phyloP scores from a whole-genome alignment of 148 eudicot species.

The Spergularia marina region DNA sequence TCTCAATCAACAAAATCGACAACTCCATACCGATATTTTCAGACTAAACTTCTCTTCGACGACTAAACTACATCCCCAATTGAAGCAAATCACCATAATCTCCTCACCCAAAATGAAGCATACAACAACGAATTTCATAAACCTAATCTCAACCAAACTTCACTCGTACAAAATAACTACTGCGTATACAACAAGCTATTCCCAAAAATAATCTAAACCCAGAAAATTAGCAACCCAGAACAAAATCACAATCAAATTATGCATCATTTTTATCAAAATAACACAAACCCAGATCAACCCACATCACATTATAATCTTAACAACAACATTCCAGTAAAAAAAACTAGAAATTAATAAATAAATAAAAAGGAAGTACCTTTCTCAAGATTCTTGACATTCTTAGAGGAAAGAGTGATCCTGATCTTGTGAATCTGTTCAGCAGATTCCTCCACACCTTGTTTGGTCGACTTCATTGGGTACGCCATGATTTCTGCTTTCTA shows the following conservation, averaged over 20 bases:
- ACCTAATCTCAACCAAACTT: too few species aligned
- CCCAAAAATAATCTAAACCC: background rate
- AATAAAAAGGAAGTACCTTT: slow-evolving; percentile 51
- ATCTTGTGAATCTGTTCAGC: slow-evolving; percentile 78
- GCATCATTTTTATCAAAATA: background rate
- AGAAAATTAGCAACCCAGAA: too few species aligned
- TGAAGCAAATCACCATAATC: too few species aligned
- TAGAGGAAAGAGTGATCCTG: slow-evolving; percentile 90
- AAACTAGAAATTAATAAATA: background rate
- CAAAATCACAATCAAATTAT: background rate
- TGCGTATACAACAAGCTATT: background rate
- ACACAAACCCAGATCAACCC: background rate
- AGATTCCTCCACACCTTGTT: slow-evolving; percentile 75
- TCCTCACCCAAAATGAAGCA: too few species aligned
- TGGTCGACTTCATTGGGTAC: slow-evolving; percentile 65
- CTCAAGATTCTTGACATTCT: slow-evolving; percentile 87
- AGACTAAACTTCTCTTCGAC: too few species aligned
- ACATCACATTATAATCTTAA: background rate
- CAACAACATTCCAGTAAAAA: background rate
- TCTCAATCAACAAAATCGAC: too few species aligned
- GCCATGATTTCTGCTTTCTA: slow-evolving; percentile 41
- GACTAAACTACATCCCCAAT: too few species aligned
- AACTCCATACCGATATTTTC: too few species aligned
- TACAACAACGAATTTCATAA: too few species aligned
- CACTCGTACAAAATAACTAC: too few species aligned